A percentile compares a stretch with the other conserved stretches of the same genome.
phyloP scores from a whole-genome alignment of 2,329 filamentous ascomycete species.

The Aspergillus sclerotialis region DNA sequence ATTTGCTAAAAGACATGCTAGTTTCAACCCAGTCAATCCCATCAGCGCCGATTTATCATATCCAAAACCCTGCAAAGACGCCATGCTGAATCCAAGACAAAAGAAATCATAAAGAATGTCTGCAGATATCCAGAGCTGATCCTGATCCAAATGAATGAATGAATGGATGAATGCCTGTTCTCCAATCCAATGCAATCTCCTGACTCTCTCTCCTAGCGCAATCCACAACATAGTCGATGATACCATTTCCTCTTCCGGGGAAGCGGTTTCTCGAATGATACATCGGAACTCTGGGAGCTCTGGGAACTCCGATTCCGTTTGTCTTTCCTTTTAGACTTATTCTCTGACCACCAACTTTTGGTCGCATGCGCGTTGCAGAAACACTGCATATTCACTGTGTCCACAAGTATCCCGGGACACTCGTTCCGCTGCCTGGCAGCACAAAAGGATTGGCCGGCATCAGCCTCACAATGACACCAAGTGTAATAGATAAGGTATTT shows the following conservation, averaged over 20 bases:
- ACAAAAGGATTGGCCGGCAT: slow-evolving; percentile 25
- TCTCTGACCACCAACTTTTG: slow-evolving; percentile 24
- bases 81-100: no score
- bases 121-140: no score
- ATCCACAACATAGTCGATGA: no score
- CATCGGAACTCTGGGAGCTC: slow-evolving; percentile 4
- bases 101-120: background rate
- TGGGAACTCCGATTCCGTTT: slow-evolving; percentile 12
- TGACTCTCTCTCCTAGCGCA: no score
- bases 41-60: no score
- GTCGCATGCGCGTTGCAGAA: slow-evolving; percentile 31
- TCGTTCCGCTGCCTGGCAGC: slow-evolving; percentile 17
- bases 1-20: no score
- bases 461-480: slow-evolving; percentile 34
- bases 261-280: slow-evolving; percentile 4
- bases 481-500: slow-evolving; percentile 31
- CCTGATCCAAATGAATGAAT: background rate
- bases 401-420: slow-evolving; percentile 25
- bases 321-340: slow-evolving; percentile 20
- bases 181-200: no score
- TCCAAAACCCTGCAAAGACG: no score
- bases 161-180: no score
- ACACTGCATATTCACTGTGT: slow-evolving; percentile 33
- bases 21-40: no score
- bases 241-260: slow-evolving; percentile 28